A percentile compares a stretch with the other conserved stretches of the same genome.
These are phyloP conservation scores for Zancudomyces culisetae DNA, from an alignment of 371 early-diverging fungal genomes.

Conservation along the genomic window DNA sequence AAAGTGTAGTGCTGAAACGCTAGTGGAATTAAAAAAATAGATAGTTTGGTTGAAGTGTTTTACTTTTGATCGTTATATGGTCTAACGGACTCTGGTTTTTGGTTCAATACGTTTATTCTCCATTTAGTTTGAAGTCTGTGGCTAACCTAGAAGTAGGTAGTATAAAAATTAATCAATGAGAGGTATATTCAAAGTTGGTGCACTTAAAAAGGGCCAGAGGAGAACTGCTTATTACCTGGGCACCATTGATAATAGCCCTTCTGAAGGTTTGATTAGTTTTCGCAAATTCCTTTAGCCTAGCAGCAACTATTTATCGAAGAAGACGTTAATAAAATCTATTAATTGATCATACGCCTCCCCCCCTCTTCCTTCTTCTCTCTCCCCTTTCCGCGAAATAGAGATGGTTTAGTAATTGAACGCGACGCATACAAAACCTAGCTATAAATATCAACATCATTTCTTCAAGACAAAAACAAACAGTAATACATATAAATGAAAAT, in stretches of 20 bases:
- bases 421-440: not conserved
- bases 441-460: not conserved
- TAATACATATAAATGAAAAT: not conserved
- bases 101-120: slow-evolving; percentile 64
- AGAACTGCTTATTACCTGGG: slow-evolving; percentile 40
- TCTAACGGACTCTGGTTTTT: slow-evolving; percentile 54
- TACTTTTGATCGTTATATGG: slow-evolving; percentile 52
- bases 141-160: slow-evolving; percentile 17
- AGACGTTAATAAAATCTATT: not conserved
- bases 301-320: slow-evolving; percentile 33
- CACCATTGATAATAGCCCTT: slow-evolving; percentile 60
- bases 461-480: no score
- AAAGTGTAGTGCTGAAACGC: no score
- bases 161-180: no score
- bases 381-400: not conserved
- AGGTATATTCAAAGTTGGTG: no score
- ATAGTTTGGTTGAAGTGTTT: not conserved
- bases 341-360: no score
- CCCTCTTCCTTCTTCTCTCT: no score
- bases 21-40: not conserved
- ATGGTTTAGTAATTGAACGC: not conserved
- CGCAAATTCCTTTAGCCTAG: slow-evolving; percentile 59
- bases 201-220: no score
- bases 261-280: slow-evolving; percentile 45
- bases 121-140: slow-evolving; percentile 56